Conservation (phyloP, 257 asterid species). For the Datura wrightii region DNA sequence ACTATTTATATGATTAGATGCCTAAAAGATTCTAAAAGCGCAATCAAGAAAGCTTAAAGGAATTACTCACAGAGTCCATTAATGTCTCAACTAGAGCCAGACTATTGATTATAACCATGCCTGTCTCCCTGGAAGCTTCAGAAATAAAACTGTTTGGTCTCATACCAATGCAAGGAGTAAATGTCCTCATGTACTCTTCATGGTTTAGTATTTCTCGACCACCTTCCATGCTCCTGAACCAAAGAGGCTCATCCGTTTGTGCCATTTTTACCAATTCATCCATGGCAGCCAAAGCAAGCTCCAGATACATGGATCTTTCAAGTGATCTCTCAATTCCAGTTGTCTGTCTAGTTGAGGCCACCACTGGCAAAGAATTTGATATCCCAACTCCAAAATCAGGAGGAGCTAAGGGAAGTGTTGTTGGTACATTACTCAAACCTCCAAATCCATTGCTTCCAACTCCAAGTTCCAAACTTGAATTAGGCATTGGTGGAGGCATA, state of each 20-base stretch:
- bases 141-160: conserved; percentile 55
- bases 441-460: conserved; percentile 71
- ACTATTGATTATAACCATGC: conserved; percentile 57
- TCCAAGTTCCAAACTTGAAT: conserved; percentile 75
- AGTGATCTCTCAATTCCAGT: conserved; percentile 54
- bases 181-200: conserved; percentile 54
- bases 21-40: not conserved
- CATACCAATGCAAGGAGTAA: conserved; percentile 56
- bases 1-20: not conserved
- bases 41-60: conserved; percentile 7
- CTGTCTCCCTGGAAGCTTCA: conserved; percentile 63
- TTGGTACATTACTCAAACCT: conserved; percentile 39
- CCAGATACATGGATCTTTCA: conserved; percentile 84
- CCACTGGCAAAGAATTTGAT: conserved; percentile 43
- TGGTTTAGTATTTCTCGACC: conserved; percentile 57
- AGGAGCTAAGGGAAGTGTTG: conserved; percentile 48
- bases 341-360: conserved; percentile 38
- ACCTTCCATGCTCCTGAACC: conserved; percentile 67
- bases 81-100: conserved; percentile 66
- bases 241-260: conserved; percentile 73
- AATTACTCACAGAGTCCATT: conserved; percentile 60
- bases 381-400: conserved; percentile 59
- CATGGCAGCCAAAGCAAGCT: conserved; percentile 90
- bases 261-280: conserved; percentile 83
- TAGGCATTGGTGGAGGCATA: conserved; percentile 53